Conservation (phyloP, 495 filamentous ascomycete species). For the Saxophila tyrrhenica region DNA sequence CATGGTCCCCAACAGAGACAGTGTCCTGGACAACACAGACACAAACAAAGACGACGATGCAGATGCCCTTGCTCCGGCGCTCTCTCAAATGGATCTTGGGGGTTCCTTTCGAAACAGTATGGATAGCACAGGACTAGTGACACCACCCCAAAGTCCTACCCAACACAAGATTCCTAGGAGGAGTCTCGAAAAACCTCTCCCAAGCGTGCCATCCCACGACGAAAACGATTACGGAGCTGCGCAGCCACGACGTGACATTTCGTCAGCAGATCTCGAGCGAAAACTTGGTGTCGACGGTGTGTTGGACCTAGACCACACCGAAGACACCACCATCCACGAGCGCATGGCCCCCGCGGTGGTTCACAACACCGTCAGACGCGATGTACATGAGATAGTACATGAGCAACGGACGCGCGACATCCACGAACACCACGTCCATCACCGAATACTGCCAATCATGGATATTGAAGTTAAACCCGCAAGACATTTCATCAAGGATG, state of each 20-base stretch:
- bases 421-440: conserved; percentile 44
- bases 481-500: conserved; percentile 27
- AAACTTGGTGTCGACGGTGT: neutral
- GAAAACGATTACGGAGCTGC: neutral
- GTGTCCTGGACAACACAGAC: neutral
- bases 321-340: conserved; percentile 19
- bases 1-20: neutral
- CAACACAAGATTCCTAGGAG: neutral
- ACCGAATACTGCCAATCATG: conserved; percentile 42
- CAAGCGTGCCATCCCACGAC: neutral
- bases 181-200: neutral
- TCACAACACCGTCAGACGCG: conserved; percentile 39
- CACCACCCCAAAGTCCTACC: neutral
- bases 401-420: conserved; percentile 44
- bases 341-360: conserved; percentile 35
- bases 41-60: neutral
- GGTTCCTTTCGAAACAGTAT: neutral
- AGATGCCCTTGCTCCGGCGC: neutral
- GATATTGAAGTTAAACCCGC: conserved; percentile 37
- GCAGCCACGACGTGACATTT: neutral
- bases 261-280: neutral
- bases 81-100: neutral
- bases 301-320: conserved; percentile 2
- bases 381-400: conserved; percentile 37
- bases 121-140: neutral